Percentiles rank a stretch among this genome's conserved stretches.
Evolutionary conservation across 2,329 filamentous ascomycete genomes (phyloP).

Genomic region (Fusarium beomiforme): DNA sequence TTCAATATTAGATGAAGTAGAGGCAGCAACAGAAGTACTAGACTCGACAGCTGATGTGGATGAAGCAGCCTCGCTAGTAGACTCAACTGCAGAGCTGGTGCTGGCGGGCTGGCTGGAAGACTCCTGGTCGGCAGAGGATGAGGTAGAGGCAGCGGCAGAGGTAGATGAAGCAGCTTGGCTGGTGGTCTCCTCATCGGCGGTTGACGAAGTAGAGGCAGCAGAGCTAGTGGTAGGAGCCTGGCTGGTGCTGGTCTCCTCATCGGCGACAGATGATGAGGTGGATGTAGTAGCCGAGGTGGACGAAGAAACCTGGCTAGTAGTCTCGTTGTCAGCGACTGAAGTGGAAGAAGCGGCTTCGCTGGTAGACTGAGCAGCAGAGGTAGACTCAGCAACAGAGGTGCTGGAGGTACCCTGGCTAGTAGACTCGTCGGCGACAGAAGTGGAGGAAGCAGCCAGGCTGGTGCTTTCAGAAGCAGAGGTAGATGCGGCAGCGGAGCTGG

Average conservation of each 20-base stretch:
- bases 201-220: not conserved
- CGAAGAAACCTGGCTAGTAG: not conserved
- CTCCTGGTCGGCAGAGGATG: not conserved
- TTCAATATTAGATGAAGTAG: not conserved
- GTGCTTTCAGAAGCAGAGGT: not conserved
- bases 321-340: not conserved
- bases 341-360: not conserved
- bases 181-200: not conserved
- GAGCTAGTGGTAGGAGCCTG: not conserved
- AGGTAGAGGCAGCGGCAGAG: not conserved
- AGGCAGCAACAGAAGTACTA: not conserved
- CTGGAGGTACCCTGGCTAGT: not conserved
- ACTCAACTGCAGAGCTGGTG: not conserved
- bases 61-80: not conserved
- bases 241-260: not conserved
- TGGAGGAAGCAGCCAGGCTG: not conserved
- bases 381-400: not conserved
- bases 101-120: not conserved
- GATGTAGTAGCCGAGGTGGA: not conserved
- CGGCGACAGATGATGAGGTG: not conserved
- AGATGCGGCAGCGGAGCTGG: not conserved
- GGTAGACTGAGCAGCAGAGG: not conserved
- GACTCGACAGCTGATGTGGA: not conserved
- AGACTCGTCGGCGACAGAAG: not conserved
- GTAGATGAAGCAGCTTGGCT: not conserved